These are phyloP conservation scores for Xylaria castorea DNA, from an alignment of 495 filamentous ascomycete genomes.

Conservation along the genomic window DNA sequence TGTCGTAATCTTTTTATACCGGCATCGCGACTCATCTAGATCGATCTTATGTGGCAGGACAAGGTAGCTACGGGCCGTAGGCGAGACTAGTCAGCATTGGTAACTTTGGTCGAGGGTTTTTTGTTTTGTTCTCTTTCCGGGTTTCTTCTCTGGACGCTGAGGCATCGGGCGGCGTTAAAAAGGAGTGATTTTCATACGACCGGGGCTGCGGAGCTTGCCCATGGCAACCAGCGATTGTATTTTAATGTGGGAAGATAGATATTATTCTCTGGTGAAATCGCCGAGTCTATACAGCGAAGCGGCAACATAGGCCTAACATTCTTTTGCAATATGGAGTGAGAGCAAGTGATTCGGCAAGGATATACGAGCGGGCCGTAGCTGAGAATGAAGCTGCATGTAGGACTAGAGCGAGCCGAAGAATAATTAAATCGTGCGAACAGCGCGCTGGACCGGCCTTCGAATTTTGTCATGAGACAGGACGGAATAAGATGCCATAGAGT, in stretches of 20 bases:
- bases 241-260: constrained; percentile 29
- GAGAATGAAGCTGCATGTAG: background rate
- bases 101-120: constrained; percentile 26
- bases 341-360: background rate
- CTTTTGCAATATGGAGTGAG: background rate
- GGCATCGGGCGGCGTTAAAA: constrained; percentile 30
- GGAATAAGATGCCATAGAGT: background rate
- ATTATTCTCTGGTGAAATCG: constrained; percentile 9
- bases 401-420: background rate
- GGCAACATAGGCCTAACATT: background rate
- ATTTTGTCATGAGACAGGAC: background rate
- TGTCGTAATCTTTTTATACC: constrained; percentile 22
- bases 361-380: background rate
- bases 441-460: background rate
- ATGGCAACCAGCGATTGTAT: constrained; percentile 26
- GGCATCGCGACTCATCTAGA: constrained; percentile 4
- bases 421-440: background rate
- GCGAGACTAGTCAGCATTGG: constrained; percentile 24
- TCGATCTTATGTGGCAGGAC: background rate
- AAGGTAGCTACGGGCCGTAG: background rate
- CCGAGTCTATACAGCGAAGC: constrained; percentile 1
- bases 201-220: constrained; percentile 17
- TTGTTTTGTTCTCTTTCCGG: constrained; percentile 31
- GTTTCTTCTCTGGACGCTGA: constrained; percentile 21
- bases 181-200: constrained; percentile 21